Evolutionary conservation across 2,329 filamentous ascomycete genomes (phyloP).

Genomic region (Arthrobotrys musiformis): DNA sequence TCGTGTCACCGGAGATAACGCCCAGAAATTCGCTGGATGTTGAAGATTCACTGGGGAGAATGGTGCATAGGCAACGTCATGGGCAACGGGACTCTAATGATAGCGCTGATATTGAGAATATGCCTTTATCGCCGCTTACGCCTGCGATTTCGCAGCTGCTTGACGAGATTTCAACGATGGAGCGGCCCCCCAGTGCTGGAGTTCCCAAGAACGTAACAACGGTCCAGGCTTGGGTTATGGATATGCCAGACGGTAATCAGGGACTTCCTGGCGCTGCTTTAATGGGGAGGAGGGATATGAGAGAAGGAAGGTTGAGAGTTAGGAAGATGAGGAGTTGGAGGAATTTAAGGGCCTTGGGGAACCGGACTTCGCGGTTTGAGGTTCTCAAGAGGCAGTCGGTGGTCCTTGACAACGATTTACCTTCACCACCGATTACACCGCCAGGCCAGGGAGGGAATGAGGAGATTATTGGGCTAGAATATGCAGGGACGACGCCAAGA

Average conservation of each 20-base stretch:
- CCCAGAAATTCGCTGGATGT: slow-evolving; percentile 43
- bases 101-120: slow-evolving; percentile 10
- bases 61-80: slow-evolving; percentile 7
- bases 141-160: slow-evolving; percentile 32
- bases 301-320: slow-evolving; percentile 21
- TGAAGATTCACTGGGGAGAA: background rate
- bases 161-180: slow-evolving; percentile 43
- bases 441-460: slow-evolving; percentile 4
- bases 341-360: slow-evolving; percentile 48
- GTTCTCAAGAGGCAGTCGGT: slow-evolving; percentile 9
- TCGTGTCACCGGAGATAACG: slow-evolving; percentile 43
- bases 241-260: slow-evolving; percentile 31
- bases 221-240: slow-evolving; percentile 52
- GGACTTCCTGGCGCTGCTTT: background rate
- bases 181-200: slow-evolving; percentile 34
- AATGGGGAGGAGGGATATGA: slow-evolving; percentile 4
- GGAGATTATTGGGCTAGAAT: background rate
- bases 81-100: slow-evolving; percentile 20
- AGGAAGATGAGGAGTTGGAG: slow-evolving; percentile 52
- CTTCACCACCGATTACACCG: slow-evolving; percentile 53
- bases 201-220: slow-evolving; percentile 37
- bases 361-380: slow-evolving; percentile 40
- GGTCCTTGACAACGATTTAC: slow-evolving; percentile 9
- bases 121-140: slow-evolving; percentile 31
- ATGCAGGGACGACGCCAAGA: slow-evolving; percentile 2